Evolutionary conservation across 352 stramenopile genomes (phyloP), one percentile per base, ranked within the genome.

Genomic region (Globisporangium alternatum): DNA sequence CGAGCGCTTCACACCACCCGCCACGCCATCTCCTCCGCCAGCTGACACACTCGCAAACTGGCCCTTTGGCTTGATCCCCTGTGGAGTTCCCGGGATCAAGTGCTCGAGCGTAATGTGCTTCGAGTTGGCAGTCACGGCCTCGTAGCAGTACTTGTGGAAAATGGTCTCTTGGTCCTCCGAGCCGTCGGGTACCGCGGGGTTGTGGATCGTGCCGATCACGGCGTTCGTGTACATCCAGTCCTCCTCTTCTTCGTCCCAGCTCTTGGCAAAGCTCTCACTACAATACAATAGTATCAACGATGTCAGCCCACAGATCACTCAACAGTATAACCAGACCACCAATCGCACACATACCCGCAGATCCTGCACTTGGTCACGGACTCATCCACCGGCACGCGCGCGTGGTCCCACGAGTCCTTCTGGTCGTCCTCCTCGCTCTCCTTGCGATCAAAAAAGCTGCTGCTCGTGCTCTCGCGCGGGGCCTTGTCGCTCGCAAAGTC

Each of bases 151-250:
- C 72, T 94, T 94, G 81, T 96, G 87, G 66, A 96, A 94, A 52
- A 96, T 96, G 3, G 86, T 93, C 44, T 87, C 72, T 13, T 90
- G 72, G 56, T 81, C 74, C 19, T 65, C 56, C 5, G 61, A 61
- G 22, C 76, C 74, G 15, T 74, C 71, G 2, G 75, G 69, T 39
- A 65, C 65, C 0, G 69, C 60, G 1, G 61, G 61, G 51, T 90
- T 74, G 62, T 91, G 80, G 51, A 95, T 90, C 54, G 75, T 86
- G 9, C 80, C 87, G n/a, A 81, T 69, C 30, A 95, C 81, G 1
- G 87, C 87, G 62, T 95, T 95, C 63, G 82, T 93, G 69, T 96
- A 96, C 86, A 96, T 91, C 87, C 87, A 96, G 33, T 96, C 87
- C 56, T 96, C 87, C 49, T 96, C 87, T 33, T 96, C 87, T 83